Evolutionary conservation across 202 grass and related monocot genomes (phyloP).

Genomic region (Musa balbisiana): DNA sequence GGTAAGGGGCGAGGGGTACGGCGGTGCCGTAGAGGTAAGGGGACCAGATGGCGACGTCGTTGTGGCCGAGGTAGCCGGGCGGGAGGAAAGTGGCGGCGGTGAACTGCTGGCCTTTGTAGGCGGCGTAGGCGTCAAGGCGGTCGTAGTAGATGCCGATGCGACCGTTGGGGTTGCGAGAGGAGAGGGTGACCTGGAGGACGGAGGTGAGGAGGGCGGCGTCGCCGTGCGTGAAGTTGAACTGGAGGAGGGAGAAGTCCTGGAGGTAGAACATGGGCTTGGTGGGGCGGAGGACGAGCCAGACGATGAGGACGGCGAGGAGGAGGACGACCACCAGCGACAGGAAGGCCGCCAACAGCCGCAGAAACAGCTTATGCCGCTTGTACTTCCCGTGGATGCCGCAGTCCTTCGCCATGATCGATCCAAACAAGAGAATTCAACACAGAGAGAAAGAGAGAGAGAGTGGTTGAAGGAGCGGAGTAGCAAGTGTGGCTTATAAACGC

Average conservation of each 20-base stretch:
- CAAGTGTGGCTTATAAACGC: too few relatives aligned
- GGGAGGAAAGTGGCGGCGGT: slow-evolving; percentile 1
- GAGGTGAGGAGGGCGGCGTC: slow-evolving; percentile 46
- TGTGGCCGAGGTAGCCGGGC: neutral
- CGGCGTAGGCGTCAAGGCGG: slow-evolving; percentile 16
- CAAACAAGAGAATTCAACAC: neutral
- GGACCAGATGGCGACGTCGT: slow-evolving; percentile 11
- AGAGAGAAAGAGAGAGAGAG: neutral
- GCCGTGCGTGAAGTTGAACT: slow-evolving; percentile 58
- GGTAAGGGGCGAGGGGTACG: slow-evolving; percentile 31
- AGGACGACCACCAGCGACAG: neutral
- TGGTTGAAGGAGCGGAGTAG: neutral
- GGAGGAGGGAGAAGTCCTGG: slow-evolving; percentile 55
- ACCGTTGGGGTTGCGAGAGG: slow-evolving; percentile 18
- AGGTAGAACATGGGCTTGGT: slow-evolving; percentile 69
- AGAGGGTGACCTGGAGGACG: slow-evolving; percentile 53
- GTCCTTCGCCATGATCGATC: neutral
- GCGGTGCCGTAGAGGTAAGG: slow-evolving; percentile 10
- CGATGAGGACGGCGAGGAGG: slow-evolving; percentile 36
- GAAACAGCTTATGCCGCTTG: slow-evolving; percentile 21
- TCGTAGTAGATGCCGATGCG: slow-evolving; percentile 13
- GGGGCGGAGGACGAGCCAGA: slow-evolving; percentile 55
- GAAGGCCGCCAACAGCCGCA: neutral
- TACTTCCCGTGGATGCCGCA: neutral
- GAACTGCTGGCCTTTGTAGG: slow-evolving; percentile 2